Conservation (phyloP, 2,329 filamentous ascomycete genomes). For the Calonectria naviculata region DNA sequence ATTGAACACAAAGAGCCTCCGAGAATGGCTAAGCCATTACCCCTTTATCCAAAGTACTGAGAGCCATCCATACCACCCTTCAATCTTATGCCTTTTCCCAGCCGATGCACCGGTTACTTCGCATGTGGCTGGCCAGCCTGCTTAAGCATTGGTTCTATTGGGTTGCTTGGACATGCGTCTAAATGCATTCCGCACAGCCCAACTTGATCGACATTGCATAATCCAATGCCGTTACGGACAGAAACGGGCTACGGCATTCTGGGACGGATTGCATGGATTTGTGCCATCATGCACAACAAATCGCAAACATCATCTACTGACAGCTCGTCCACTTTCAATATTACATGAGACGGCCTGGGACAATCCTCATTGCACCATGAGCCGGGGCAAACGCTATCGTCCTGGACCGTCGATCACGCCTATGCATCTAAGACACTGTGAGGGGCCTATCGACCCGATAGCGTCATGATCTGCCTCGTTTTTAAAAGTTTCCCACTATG, state of each 20-base stretch:
- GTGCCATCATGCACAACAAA: neutral
- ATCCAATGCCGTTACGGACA: neutral
- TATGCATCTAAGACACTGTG: constrained; percentile 26
- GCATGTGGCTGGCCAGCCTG: constrained; percentile 11
- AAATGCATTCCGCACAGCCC: neutral
- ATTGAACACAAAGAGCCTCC: neutral
- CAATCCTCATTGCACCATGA: constrained; percentile 8
- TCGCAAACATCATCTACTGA: neutral
- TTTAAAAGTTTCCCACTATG: constrained; percentile 16
- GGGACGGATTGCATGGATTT: neutral
- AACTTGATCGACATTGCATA: neutral
- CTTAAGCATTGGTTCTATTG: neutral
- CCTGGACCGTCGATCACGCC: constrained; percentile 5
- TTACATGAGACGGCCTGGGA: neutral
- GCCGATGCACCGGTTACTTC: neutral
- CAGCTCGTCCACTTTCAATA: neutral
- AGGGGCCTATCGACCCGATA: constrained; percentile 16
- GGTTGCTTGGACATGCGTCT: neutral
- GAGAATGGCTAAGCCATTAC: neutral
- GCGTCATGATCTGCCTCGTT: constrained; percentile 12
- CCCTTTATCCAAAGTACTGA: constrained; percentile 7
- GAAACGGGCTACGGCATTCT: neutral
- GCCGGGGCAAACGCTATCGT: neutral
- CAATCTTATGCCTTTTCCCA: neutral
- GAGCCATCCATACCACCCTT: neutral